These are phyloP conservation scores for Artemisia annua DNA, from an alignment of 129 eudicot genomes.

Conservation along the genomic window DNA sequence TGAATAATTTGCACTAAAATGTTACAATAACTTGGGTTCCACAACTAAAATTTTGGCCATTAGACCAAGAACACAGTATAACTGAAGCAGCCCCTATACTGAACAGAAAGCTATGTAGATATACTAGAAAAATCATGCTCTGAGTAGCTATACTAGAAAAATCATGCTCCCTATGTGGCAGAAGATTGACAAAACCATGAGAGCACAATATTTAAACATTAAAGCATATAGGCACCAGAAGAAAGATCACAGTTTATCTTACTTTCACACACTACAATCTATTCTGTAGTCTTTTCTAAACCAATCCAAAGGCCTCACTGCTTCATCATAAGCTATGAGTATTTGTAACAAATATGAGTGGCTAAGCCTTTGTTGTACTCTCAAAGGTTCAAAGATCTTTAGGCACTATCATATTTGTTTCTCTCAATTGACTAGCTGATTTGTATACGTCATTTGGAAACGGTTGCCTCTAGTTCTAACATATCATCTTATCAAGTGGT, in stretches of 20 bases:
- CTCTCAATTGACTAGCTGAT: conserved; percentile 5
- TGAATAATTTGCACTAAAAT: not conserved
- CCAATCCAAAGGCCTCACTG: not conserved
- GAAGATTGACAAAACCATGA: not conserved
- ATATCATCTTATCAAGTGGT: not conserved
- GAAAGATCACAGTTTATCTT: too few species aligned
- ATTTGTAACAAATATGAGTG: not conserved
- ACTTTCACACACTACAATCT: not conserved
- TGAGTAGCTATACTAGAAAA: too few species aligned
- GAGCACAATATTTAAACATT: not conserved
- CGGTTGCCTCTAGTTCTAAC: not conserved
- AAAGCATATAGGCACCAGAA: too few species aligned
- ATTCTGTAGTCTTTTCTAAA: not conserved
- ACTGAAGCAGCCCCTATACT: not conserved
- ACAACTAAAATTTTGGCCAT: not conserved
- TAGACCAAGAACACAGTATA: not conserved
- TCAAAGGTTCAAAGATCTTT: conserved; percentile 5
- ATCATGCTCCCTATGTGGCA: not conserved
- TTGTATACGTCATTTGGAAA: not conserved
- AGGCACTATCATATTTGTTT: not conserved
- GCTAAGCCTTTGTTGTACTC: conserved; percentile 2
- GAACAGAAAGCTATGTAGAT: not conserved
- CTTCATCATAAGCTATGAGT: conserved; percentile 5
- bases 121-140: not conserved
- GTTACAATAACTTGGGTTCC: not conserved